Conservation (phyloP, 2,329 filamentous ascomycete species). For the Boeremia exigua region DNA sequence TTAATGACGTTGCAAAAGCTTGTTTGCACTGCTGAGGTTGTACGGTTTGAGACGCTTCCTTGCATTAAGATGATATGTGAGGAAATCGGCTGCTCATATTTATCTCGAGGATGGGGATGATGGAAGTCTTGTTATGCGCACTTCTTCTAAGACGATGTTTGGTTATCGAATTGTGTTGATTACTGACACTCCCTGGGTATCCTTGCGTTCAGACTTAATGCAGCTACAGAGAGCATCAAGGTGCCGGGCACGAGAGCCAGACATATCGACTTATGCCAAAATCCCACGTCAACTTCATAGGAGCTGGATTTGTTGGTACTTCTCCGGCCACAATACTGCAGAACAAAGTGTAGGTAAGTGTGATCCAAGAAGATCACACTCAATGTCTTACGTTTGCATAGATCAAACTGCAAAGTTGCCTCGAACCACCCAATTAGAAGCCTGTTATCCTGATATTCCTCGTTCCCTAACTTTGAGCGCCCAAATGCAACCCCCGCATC, state of each 20-base stretch:
- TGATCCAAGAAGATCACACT: background rate
- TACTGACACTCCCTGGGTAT: background rate
- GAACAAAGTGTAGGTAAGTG: background rate
- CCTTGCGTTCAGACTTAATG: background rate
- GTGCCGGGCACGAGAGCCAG: too few relatives aligned
- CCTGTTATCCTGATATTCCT: background rate
- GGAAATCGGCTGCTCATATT: too few relatives aligned
- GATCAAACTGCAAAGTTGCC: background rate
- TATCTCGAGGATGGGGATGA: too few relatives aligned
- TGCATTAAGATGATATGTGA: too few relatives aligned
- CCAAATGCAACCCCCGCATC: background rate
- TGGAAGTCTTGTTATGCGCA: background rate
- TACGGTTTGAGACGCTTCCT: too few relatives aligned
- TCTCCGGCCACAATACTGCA: background rate
- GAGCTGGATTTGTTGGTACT: too few relatives aligned
- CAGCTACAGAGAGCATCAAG: too few relatives aligned
- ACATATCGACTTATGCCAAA: constrained; percentile 5
- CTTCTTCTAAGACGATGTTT: background rate
- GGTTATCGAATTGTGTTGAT: background rate
- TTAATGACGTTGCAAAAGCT: background rate
- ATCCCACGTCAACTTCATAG: background rate
- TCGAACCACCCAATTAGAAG: constrained; percentile 7
- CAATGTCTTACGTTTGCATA: background rate
- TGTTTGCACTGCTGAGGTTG: background rate
- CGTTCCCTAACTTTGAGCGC: constrained; percentile 3